phyloP scores from a whole-genome alignment of 2,329 filamentous ascomycete genomes.

The Sporothrix schenckii region DNA sequence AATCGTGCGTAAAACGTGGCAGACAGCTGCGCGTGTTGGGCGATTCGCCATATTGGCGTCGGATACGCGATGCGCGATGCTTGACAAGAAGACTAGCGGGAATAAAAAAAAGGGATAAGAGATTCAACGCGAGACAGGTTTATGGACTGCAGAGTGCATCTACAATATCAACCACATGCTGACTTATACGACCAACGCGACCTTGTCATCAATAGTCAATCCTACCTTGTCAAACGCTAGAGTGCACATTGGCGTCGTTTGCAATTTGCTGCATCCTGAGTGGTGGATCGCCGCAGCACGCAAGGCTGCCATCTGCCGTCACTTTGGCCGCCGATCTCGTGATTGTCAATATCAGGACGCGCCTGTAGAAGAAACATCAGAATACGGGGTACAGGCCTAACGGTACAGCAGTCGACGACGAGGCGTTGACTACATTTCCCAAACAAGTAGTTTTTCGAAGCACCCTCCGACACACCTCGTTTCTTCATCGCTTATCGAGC shows the following conservation, averaged over 20 bases:
- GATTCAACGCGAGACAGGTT: background rate
- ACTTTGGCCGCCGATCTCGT: slow-evolving; percentile 27
- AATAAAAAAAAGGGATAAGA: background rate
- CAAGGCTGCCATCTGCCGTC: slow-evolving; percentile 32
- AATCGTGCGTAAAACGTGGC: too few relatives aligned
- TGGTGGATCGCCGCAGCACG: slow-evolving; percentile 23
- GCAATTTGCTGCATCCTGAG: background rate
- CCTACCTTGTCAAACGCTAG: too few relatives aligned
- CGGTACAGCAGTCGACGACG: too few relatives aligned
- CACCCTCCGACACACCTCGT: background rate
- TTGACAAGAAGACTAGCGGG: background rate
- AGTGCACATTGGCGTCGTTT: too few relatives aligned
- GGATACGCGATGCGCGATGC: background rate
- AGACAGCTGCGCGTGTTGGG: background rate
- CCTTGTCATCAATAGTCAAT: too few relatives aligned
- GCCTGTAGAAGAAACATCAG: background rate
- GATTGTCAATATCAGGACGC: background rate
- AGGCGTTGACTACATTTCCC: background rate
- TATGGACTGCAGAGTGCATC: too few relatives aligned
- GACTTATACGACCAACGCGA: too few relatives aligned
- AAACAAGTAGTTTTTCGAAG: background rate
- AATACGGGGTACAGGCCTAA: too few relatives aligned
- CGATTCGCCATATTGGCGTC: slow-evolving; percentile 7
- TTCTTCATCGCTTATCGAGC: background rate
- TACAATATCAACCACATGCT: too few relatives aligned